These are phyloP conservation scores for Marvania coccoides DNA, from an alignment of 139 green algal genomes.

Conservation along the genomic window DNA sequence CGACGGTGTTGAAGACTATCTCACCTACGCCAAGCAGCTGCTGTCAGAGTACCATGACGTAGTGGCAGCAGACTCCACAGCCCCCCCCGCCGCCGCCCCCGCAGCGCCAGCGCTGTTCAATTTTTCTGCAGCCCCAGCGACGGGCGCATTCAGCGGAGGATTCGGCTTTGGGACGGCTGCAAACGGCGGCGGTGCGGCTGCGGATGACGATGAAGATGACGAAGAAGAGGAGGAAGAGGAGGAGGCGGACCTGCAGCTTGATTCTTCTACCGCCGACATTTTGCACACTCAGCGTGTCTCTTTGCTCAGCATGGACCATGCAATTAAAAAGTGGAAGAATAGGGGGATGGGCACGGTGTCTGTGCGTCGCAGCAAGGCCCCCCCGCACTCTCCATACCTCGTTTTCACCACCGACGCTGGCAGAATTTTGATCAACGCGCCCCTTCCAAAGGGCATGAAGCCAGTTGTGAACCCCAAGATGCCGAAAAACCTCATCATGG, in stretches of 20 bases:
- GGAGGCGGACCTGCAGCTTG: conserved; percentile 8
- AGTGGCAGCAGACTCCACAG: conserved; percentile 2
- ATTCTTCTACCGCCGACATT: conserved; percentile 13
- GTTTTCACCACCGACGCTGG: conserved; percentile 31
- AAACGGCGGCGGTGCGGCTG: background rate
- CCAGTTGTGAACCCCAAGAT: conserved; percentile 19
- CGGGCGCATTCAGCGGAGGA: background rate
- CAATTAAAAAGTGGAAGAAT: conserved; percentile 33
- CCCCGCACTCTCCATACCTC: conserved; percentile 10
- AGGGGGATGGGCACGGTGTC: conserved; percentile 24
- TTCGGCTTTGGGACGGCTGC: background rate
- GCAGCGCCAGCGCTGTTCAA: background rate
- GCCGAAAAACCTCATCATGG: conserved; percentile 21
- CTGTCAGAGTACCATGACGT: conserved; percentile 42
- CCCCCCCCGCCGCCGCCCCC: background rate
- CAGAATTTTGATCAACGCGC: conserved; percentile 27
- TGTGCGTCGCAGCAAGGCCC: conserved; percentile 16
- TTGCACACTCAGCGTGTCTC: conserved; percentile 17
- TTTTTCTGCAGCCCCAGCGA: background rate
- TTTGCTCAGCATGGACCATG: conserved; percentile 2
- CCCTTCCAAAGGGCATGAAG: conserved; percentile 15
- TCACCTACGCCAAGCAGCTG: conserved; percentile 32
- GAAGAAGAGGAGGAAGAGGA: conserved; percentile 6
- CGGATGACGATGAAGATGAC: background rate
- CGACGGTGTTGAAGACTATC: conserved; percentile 39